Conservation (phyloP, 345 rosid species). For the Boechera stricta region DNA sequence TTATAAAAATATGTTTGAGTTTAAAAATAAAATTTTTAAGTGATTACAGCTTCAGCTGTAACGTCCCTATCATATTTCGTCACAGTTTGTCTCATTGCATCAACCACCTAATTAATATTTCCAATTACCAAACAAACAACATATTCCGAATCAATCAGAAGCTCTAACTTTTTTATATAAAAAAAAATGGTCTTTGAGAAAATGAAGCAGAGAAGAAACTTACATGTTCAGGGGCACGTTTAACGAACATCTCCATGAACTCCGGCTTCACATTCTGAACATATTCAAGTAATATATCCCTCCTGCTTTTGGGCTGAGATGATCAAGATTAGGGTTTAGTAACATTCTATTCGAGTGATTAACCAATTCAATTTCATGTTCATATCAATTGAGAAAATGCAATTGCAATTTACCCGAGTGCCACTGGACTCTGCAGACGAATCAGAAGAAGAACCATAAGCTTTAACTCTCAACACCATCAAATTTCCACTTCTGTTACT, state of each 20-base stretch:
- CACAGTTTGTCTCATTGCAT: constrained; percentile 96
- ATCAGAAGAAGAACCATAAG: constrained; percentile 63
- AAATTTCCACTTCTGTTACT: constrained; percentile 37
- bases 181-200: neutral
- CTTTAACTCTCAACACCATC: constrained; percentile 50
- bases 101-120: constrained; percentile 66
- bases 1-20: too few relatives aligned
- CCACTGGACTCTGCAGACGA: constrained; percentile 67
- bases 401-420: constrained; percentile 55
- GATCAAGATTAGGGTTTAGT: neutral
- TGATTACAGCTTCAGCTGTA: neutral
- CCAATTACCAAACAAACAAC: constrained; percentile 3
- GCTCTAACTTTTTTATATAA: neutral
- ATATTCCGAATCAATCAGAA: neutral
- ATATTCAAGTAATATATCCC: constrained; percentile 86
- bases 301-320: constrained; percentile 68
- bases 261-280: constrained; percentile 96
- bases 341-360: neutral
- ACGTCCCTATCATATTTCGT: constrained; percentile 90
- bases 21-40: too few relatives aligned
- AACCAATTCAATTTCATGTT: constrained; percentile 16
- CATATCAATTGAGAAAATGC: neutral
- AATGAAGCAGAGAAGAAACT: constrained; percentile 6
- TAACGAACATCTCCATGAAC: constrained; percentile 89
- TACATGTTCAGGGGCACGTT: constrained; percentile 91